Evolutionary conservation across 2,329 filamentous ascomycete genomes (phyloP), one percentile per base, ranked within the genome.

Genomic region (Trematosphaeria pertusa): DNA sequence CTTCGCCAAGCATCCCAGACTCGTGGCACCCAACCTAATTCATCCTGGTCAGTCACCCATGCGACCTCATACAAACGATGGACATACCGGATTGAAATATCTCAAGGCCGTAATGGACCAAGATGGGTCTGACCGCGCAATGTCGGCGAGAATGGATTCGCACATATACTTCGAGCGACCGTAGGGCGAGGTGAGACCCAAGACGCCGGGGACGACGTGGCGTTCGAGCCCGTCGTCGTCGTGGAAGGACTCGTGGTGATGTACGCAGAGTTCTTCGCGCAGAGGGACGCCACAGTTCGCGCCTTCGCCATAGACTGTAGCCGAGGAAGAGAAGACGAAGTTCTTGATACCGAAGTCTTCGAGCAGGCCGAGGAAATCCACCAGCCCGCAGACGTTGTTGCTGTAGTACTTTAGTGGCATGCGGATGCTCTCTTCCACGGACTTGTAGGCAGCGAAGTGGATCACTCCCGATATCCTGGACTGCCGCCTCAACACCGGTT

Each of bases 401-500:
- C 78, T 77, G 68, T 87, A 88, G 69, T 88, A 88, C 48, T 80
- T 79, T 45, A 87, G 68, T 0, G 85, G 85, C 47, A 76, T 72
- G 19, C 71, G 67, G 50, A 87, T 86, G 33, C 82, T 86, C 57
- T 88, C 84, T 19, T 79, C 79, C 0, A 87, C 84, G 2, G 84
- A 83, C 64, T 87, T 87, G 74, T 82, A 82, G 1, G 85, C 85
- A 11, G 85, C 85, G 55, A 87, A 87, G 61, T 88, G 85, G 46
- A 88, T 86, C n/a, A 87, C 83, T 1, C 83, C 84, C 0, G 74
- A 72, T 50, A 87, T 85, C 21, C 72, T 76, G 2, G 81, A 84
- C 41, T 67, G 66, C 14, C 73, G 64, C 19, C 49, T 45, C 4
- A 67, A 24, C 6, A 44, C 28, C 2, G 54, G 46, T 20, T 58